Evolutionary conservation across 2,329 filamentous ascomycete species (phyloP).

Genomic region (Alternaria panax): DNA sequence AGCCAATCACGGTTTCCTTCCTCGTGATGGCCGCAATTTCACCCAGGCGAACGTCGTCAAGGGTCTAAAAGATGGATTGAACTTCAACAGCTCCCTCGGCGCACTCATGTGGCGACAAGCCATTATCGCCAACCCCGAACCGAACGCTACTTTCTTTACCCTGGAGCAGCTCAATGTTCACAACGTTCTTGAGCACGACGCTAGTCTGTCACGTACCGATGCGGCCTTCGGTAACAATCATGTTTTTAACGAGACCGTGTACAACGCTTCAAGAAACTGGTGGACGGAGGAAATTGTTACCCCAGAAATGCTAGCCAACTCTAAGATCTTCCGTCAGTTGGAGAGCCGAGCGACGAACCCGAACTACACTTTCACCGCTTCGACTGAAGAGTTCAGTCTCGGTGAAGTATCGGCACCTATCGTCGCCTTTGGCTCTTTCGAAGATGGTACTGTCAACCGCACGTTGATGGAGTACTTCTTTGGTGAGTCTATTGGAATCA

Average conservation of each 20-base stretch:
- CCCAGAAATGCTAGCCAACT: constrained; percentile 49
- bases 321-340: constrained; percentile 56
- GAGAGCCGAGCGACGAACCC: constrained; percentile 59
- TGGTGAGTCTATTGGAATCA: constrained; percentile 42
- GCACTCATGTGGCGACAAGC: constrained; percentile 55
- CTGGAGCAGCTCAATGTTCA: constrained; percentile 56
- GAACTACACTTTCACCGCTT: constrained; percentile 55
- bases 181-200: constrained; percentile 60
- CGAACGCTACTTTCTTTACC: constrained; percentile 41
- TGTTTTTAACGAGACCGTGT: constrained; percentile 62
- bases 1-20: constrained; percentile 47
- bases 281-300: constrained; percentile 55
- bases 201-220: constrained; percentile 59
- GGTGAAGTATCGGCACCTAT: constrained; percentile 61
- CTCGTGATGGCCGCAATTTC: constrained; percentile 44
- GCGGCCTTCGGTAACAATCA: constrained; percentile 61
- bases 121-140: constrained; percentile 40
- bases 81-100: constrained; percentile 54
- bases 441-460: constrained; percentile 51
- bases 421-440: constrained; percentile 58
- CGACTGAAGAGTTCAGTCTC: constrained; percentile 56
- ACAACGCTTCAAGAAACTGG: constrained; percentile 56
- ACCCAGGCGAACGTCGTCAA: constrained; percentile 47
- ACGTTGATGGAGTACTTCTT: constrained; percentile 57
- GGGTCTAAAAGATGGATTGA: constrained; percentile 53